Base-by-base conservation (phyloP, 2,329 filamentous ascomycete genomes). In the Fusarium sp. region DNA sequence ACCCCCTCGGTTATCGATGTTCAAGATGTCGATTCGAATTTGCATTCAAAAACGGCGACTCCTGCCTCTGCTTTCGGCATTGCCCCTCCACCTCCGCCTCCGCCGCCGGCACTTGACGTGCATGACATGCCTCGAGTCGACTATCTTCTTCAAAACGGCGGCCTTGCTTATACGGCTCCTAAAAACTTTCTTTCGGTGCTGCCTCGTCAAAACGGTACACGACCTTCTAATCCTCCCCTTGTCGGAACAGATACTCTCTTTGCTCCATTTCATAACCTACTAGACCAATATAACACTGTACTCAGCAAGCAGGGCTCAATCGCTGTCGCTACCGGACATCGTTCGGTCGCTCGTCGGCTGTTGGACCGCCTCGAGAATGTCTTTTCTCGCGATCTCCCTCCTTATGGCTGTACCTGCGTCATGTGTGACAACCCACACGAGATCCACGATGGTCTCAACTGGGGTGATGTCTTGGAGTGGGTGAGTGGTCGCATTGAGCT, bases 391-490 rank as follows among this genome's bases (percentile, higher is more conserved):
- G 95, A 98, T 76, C 90, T 99, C 37, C 94, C 94, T 0, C 90
- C 90, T 0, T 90, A 97, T 75, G 90, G 91, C n/a, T 98, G 95
- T 78, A 83, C 85, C 45, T 98, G 95, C 79, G 84, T 96, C 59
- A 93, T 98, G 85, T 98, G 95, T 77, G 88, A 91, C 48, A 83
- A 81, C 14, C 82, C 82, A 6, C 82, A 87, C 40, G 86, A 90
- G 40, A 87, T 91, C 18, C 88, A 90, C 67, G 87, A 85, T 58
- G 94, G 94, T 4, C 85, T 98, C 30, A 96, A 93, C 67, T 99
- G 95, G 95, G 95, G 96, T 12, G 95, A 98, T 77, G 94, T 98
- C 14, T 82, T 99, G 25, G 96, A 99, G 80, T 90, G 94, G 77
- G 94, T 97, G 14, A 96, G 94, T 69, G 95, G 95, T 20, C 90